Evolutionary conservation across 2,329 filamentous ascomycete species (phyloP).

Genomic region (Didymella pinodella): DNA sequence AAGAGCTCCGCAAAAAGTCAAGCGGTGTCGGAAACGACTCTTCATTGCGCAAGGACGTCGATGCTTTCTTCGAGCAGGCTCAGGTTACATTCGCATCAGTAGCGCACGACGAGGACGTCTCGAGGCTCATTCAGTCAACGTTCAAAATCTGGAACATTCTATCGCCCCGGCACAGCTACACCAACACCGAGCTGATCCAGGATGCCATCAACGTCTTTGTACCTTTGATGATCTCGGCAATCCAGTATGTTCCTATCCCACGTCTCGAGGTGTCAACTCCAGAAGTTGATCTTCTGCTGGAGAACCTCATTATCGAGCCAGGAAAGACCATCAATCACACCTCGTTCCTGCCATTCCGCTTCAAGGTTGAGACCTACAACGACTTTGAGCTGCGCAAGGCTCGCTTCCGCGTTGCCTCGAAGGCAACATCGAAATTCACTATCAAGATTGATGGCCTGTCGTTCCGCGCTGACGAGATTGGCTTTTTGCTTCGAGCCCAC

Average conservation of each 20-base stretch:
- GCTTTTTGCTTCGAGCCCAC: slow-evolving; percentile 87
- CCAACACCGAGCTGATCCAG: slow-evolving; percentile 74
- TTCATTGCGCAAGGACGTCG: slow-evolving; percentile 74
- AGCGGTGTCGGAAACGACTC: slow-evolving; percentile 69
- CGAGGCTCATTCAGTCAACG: slow-evolving; percentile 71
- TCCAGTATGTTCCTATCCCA: slow-evolving; percentile 90
- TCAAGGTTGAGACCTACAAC: slow-evolving; percentile 84
- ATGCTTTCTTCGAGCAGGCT: slow-evolving; percentile 73
- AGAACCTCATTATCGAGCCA: slow-evolving; percentile 90
- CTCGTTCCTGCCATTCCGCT: slow-evolving; percentile 86
- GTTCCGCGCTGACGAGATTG: slow-evolving; percentile 83
- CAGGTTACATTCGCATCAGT: slow-evolving; percentile 74
- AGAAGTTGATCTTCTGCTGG: slow-evolving; percentile 82
- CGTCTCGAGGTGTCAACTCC: slow-evolving; percentile 87
- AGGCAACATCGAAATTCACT: slow-evolving; percentile 75
- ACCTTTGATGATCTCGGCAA: slow-evolving; percentile 75
- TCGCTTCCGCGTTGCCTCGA: slow-evolving; percentile 71
- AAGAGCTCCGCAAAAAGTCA: slow-evolving; percentile 65
- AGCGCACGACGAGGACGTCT: slow-evolving; percentile 74
- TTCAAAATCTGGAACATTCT: slow-evolving; percentile 74
- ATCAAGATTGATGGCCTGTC: slow-evolving; percentile 85
- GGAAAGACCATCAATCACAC: slow-evolving; percentile 83
- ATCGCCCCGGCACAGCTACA: slow-evolving; percentile 68
- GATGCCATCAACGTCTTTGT: slow-evolving; percentile 83
- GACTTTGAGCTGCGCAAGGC: slow-evolving; percentile 86